Evolutionary conservation across 148 eudicot genomes (phyloP), one percentile per base, ranked within the genome.

Genomic region (Dianthus caryophyllus): DNA sequence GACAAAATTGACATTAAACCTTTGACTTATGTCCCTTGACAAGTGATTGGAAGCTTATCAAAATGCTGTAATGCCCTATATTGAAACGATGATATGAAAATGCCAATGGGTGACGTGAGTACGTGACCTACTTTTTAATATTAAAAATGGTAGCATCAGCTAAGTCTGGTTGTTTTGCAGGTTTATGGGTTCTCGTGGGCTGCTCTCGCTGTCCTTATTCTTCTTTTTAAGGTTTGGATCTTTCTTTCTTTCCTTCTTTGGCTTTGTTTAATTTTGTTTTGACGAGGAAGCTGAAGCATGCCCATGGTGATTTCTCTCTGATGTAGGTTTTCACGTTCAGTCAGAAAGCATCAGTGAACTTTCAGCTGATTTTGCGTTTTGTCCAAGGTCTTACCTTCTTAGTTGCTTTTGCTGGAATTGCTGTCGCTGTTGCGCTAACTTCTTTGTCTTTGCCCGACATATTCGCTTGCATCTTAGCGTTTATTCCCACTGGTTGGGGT

Each of bases 401-500:
- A 67, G 76, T 90, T 51, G 96, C 93, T 0, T 64, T 90, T 59
- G 90, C 90, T 76, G 99, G 89, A 43, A 61, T 93, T 67, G 59
- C 73, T 25, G 86, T 80, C 65, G 96, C 95, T 52, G 82, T 93
- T 67, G 83, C 66, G 48, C 15, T 85, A 0, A 85, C 94, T 15
- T 0, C 14, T 0, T 74, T 93, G 70, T 66, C 86, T 26, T 65
- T 94, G 38, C 18, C 88, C 2, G 99, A 94, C 76, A 65, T 94
- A 64, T 94, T 90, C 76, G 93, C 97, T 62, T 82, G 81, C 79
- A 85, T 90, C 78, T 82, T 94, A 61, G 99, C 97, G 52, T 94
- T 94, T 76, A 51, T 94, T 61, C 96, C 99, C 68, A 94, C 99
- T 71, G 99, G 99, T 13, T 94, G 97, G 97, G 92, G 86, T 64